Evolutionary conservation across 192 early-diverging fungal genomes (phyloP).

Genomic region (Backusella mclennaniae): DNA sequence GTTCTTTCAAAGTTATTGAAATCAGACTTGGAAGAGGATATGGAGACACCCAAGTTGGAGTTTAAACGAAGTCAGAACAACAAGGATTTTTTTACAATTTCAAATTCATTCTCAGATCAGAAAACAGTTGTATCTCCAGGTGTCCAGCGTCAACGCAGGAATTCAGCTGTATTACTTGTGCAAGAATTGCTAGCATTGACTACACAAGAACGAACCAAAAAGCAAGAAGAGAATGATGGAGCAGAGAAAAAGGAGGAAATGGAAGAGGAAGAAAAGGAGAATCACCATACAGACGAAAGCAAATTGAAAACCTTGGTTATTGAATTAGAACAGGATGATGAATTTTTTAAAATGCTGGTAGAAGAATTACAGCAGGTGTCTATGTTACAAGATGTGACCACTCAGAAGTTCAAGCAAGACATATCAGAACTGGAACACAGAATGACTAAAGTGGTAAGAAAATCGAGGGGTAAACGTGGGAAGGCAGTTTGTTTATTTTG

Average conservation of each 20-base stretch:
- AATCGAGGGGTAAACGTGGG: not conserved
- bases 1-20: not conserved
- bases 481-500: not conserved
- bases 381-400: constrained; percentile 13
- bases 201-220: not conserved
- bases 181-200: not conserved
- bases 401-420: constrained; percentile 26
- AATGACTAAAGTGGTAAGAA: constrained; percentile 24
- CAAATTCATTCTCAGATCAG: not conserved
- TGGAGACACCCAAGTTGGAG: constrained; percentile 4
- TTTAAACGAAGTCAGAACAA: constrained; percentile 1
- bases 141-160: not conserved
- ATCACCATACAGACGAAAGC: not conserved
- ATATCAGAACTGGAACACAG: constrained; percentile 26
- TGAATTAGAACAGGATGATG: constrained; percentile 38
- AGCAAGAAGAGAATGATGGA: not conserved
- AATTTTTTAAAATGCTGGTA: constrained; percentile 37
- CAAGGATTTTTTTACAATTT: constrained; percentile 10
- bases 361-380: constrained; percentile 23
- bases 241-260: not conserved
- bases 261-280: not conserved
- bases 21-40: not conserved
- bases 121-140: not conserved
- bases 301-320: constrained; percentile 11
- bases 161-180: constrained; percentile 1